These are phyloP conservation scores for Piedraia hortae DNA, from an alignment of 2,329 filamentous ascomycete species.

Conservation along the genomic window DNA sequence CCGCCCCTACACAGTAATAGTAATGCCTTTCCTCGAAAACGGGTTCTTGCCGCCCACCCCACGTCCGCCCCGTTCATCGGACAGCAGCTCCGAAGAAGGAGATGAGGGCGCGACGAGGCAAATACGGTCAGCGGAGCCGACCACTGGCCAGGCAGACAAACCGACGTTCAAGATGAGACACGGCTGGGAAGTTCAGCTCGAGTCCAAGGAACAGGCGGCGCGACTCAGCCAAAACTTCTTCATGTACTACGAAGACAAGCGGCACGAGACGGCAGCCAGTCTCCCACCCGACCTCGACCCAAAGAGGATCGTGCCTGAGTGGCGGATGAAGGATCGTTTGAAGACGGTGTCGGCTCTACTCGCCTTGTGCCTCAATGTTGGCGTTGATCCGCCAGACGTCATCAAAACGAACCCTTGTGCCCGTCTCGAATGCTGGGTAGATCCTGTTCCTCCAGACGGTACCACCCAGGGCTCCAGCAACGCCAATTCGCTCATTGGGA, in stretches of 20 bases:
- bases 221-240: constrained; percentile 71
- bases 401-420: constrained; percentile 84
- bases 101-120: too few species aligned
- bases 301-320: constrained; percentile 41
- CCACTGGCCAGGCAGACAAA: too few species aligned
- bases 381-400: constrained; percentile 89
- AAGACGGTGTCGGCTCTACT: constrained; percentile 93
- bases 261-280: constrained; percentile 80
- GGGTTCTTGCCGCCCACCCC: too few species aligned
- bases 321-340: constrained; percentile 86
- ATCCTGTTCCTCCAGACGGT: constrained; percentile 41
- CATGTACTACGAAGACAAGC: constrained; percentile 98
- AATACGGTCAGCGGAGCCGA: too few species aligned
- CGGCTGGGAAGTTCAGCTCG: constrained; percentile 79
- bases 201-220: constrained; percentile 58
- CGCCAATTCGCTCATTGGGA: constrained; percentile 62
- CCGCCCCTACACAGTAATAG: too few species aligned
- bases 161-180: constrained; percentile 28
- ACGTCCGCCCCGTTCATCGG: too few species aligned
- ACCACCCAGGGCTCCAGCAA: constrained; percentile 9
- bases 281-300: constrained; percentile 30
- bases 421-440: constrained; percentile 89
- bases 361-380: constrained; percentile 86
- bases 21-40: too few species aligned
- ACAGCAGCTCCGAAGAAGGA: too few species aligned